Base-by-base conservation (phyloP, 192 early-diverging fungal genomes). In the Geranomyces michiganensis region DNA sequence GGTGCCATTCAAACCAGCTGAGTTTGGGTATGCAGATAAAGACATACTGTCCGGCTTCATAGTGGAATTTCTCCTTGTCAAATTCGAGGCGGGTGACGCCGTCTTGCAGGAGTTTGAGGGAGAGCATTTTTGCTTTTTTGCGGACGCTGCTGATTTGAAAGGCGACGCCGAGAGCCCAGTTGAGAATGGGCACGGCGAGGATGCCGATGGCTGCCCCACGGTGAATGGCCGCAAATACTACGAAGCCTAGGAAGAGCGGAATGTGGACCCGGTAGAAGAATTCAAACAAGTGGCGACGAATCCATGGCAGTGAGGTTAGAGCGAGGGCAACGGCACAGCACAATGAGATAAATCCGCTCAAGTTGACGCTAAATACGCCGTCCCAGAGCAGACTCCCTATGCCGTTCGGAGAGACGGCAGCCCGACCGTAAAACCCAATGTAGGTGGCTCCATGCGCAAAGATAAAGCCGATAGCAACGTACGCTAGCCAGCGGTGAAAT, bases 31-130 rank as follows among this genome's bases (percentile, higher is more conserved):
- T 85, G 79, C 82, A 84, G 30, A 94, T 64, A 55, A 85, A 91
- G 33, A 94, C 79, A 74, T 90, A 93, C 72, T 94, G 92, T 19
- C 92, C 92, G 24, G 90, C 82, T 77, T 56, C 89, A 88, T 86
- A 59, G 2, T 22, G 32, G 21, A 60, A 60, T 26, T 26, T 26
- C 14, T n/a, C 31, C 24, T 32, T 60, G 31, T 60, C 58, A 26
- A 60, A 60, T 60, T 64, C 62, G 62, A 64, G 2, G 1, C 62
- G 17, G 6, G 21, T 21, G 22, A 64, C 62, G 1, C 62, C 62
- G 45, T 21, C 62, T 6, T 2, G n/a, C 5, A 64, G 62, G 5
- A 64, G 3, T 21, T 47, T 64, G 2, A 64, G 1, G 1, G 62
- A 36, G 5, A 26, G 3, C 33, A 64, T 47, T 30, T 64, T 46